Percentiles rank a stretch among this genome's conserved stretches.
These are phyloP conservation scores for Acidiella bohemica DNA, from an alignment of 495 filamentous ascomycete genomes.

Conservation along the genomic window DNA sequence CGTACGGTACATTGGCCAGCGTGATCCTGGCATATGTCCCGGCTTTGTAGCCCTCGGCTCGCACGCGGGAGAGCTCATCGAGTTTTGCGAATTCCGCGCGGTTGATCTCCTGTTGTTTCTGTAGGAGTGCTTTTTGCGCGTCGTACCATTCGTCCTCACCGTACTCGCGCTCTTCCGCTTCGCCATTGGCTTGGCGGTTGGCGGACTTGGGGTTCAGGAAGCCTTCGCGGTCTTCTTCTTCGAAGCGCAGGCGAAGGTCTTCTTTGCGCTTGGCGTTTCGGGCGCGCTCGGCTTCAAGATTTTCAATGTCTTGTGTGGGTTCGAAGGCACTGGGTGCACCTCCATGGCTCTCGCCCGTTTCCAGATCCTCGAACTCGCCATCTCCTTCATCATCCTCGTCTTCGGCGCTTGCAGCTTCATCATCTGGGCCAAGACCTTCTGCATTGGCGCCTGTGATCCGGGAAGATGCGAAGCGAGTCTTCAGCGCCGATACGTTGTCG, in stretches of 20 bases:
- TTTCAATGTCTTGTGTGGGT: constrained; percentile 42
- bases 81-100: constrained; percentile 76
- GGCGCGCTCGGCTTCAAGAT: constrained; percentile 72
- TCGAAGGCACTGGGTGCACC: constrained; percentile 26
- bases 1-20: constrained; percentile 73
- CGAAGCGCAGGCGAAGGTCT: constrained; percentile 84
- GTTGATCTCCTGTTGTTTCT: constrained; percentile 92
- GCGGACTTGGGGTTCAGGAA: constrained; percentile 74
- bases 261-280: constrained; percentile 85
- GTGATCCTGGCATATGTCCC: constrained; percentile 88
- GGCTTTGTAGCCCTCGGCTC: constrained; percentile 82
- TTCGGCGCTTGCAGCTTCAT: constrained; percentile 31
- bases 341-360: constrained; percentile 52
- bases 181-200: constrained; percentile 46
- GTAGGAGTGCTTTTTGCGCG: constrained; percentile 80
- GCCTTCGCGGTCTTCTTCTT: constrained; percentile 92
- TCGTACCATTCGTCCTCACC: constrained; percentile 99
- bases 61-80: constrained; percentile 62
- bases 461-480: constrained; percentile 58
- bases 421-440: constrained; percentile 23
- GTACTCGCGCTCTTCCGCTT: constrained; percentile 53
- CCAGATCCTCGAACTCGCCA: constrained; percentile 80
- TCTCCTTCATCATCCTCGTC: constrained; percentile 54
- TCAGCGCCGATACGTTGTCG: constrained; percentile 60
- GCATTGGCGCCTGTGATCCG: constrained; percentile 27